These are phyloP conservation scores for Ogataea glucozyma DNA, from an alignment of 805 yeast genomes.

Conservation along the genomic window DNA sequence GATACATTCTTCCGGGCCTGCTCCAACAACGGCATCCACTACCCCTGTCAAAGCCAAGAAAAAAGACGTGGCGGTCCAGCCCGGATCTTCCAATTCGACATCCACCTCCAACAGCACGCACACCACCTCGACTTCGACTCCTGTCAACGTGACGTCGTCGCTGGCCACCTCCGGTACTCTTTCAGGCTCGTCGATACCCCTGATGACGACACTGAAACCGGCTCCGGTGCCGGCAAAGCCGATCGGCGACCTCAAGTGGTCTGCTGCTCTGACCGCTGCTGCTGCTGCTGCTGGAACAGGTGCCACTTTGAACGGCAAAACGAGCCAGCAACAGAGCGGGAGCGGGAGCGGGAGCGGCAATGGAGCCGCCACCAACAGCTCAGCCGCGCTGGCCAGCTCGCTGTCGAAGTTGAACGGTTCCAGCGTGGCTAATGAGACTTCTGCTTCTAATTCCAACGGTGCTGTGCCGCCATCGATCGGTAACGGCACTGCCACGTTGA, in stretches of 20 bases:
- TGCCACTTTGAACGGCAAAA: conserved; percentile 13
- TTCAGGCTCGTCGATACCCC: conserved; percentile 17
- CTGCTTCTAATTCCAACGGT: too few species aligned
- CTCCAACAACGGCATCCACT: conserved; percentile 15
- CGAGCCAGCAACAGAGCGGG: conserved; percentile 1
- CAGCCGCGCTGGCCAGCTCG: conserved; percentile 6
- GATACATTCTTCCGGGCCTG: too few species aligned
- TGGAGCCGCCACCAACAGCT: conserved; percentile 5
- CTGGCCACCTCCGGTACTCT: conserved; percentile 21
- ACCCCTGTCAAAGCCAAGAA: conserved; percentile 17
- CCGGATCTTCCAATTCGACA: too few species aligned
- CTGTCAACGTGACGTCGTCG: conserved; percentile 17
- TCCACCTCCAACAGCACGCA: conserved; percentile 6
- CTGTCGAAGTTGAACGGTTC: conserved; percentile 12
- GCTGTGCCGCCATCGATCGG: too few species aligned
- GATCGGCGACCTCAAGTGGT: conserved; percentile 35
- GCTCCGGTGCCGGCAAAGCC: conserved; percentile 39
- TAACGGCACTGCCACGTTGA: conserved; percentile 19
- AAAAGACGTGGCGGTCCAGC: too few species aligned
- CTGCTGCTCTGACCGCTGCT: conserved; percentile 35
- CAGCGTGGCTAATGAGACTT: too few species aligned
- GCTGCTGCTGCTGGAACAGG: conserved; percentile 36
- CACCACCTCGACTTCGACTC: conserved; percentile 13
- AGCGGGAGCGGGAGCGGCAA: background rate
- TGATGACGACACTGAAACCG: conserved; percentile 36